Conservation (phyloP, 768 basidiomycete species). For the Phaffia australis region DNA sequence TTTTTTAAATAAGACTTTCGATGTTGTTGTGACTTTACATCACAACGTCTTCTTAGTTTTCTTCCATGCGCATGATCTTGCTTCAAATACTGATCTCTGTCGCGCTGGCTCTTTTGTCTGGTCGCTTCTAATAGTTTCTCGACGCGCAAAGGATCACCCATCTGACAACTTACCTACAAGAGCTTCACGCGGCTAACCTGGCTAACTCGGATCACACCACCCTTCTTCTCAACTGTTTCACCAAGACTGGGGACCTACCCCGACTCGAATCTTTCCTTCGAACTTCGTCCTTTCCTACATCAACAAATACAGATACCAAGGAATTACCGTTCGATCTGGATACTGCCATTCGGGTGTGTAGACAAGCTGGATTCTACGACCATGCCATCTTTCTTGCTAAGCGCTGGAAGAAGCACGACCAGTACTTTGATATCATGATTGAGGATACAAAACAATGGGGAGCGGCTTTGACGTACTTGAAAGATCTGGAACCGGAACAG, state of each 20-base stretch:
- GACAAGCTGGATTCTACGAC: slow-evolving; percentile 91
- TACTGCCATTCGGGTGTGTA: slow-evolving; percentile 90
- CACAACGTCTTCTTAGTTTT: slow-evolving; percentile 21
- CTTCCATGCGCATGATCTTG: neutral
- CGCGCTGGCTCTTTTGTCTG: neutral
- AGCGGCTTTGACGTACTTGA: slow-evolving; percentile 71
- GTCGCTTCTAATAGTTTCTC: slow-evolving; percentile 54
- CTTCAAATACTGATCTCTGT: neutral
- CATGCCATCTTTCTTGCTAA: slow-evolving; percentile 88
- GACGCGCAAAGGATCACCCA: slow-evolving; percentile 93
- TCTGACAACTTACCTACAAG: slow-evolving; percentile 90
- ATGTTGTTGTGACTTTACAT: neutral
- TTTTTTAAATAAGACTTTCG: neutral
- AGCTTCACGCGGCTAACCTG: slow-evolving; percentile 74
- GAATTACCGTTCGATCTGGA: slow-evolving; percentile 94
- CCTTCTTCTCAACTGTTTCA: slow-evolving; percentile 89
- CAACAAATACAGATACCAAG: slow-evolving; percentile 31
- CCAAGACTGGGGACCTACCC: slow-evolving; percentile 82
- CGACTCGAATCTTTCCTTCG: slow-evolving; percentile 87
- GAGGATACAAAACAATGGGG: slow-evolving; percentile 75
- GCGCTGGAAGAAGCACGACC: slow-evolving; percentile 82
- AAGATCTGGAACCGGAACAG: slow-evolving; percentile 63
- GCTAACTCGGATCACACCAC: slow-evolving; percentile 97
- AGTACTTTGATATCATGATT: slow-evolving; percentile 84
- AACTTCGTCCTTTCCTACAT: slow-evolving; percentile 49